Percentiles rank a stretch among this genome's conserved stretches.
phyloP scores from a whole-genome alignment of 2,329 filamentous ascomycete species.

The Colletotrichum sidae region DNA sequence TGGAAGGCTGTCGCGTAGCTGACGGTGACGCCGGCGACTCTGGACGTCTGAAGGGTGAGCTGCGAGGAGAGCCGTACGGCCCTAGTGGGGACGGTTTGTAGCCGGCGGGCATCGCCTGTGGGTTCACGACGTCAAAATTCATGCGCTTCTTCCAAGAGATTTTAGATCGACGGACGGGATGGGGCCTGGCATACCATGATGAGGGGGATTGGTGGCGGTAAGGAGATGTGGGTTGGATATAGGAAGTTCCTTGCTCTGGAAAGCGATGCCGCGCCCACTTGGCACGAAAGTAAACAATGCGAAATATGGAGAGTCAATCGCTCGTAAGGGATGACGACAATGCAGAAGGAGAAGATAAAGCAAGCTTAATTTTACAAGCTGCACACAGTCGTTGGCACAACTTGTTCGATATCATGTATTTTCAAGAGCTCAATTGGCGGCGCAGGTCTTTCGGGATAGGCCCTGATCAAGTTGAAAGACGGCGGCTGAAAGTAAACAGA shows the following conservation, averaged over 20 bases:
- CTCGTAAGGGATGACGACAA: slow-evolving; percentile 1
- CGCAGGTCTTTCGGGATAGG: slow-evolving; percentile 10
- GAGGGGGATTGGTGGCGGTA: slow-evolving; percentile 14
- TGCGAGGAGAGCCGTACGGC: slow-evolving; percentile 74
- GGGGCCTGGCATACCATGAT: slow-evolving; percentile 34
- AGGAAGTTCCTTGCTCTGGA: slow-evolving; percentile 35
- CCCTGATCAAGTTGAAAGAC: slow-evolving; percentile 22
- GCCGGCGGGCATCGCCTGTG: slow-evolving; percentile 63
- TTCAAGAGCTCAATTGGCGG: slow-evolving; percentile 2
- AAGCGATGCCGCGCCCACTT: slow-evolving; percentile 30
- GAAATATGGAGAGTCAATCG: slow-evolving; percentile 29
- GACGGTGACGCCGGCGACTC: slow-evolving; percentile 73
- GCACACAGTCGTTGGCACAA: not conserved
- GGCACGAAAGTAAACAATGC: slow-evolving; percentile 36
- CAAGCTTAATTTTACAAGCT: not conserved
- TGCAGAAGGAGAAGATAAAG: slow-evolving; percentile 10
- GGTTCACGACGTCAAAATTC: slow-evolving; percentile 35
- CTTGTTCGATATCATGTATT: not conserved
- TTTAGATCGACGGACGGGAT: slow-evolving; percentile 18
- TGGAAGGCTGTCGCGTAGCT: slow-evolving; percentile 66
- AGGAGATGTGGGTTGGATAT: slow-evolving; percentile 22
- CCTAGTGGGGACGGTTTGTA: slow-evolving; percentile 80
- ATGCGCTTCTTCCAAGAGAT: slow-evolving; percentile 28
- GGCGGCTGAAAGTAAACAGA: slow-evolving; percentile 35
- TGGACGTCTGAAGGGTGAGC: slow-evolving; percentile 72